These are phyloP conservation scores for Pseudogymnoascus verrucosus DNA, from an alignment of 2,329 filamentous ascomycete species.

Conservation along the genomic window DNA sequence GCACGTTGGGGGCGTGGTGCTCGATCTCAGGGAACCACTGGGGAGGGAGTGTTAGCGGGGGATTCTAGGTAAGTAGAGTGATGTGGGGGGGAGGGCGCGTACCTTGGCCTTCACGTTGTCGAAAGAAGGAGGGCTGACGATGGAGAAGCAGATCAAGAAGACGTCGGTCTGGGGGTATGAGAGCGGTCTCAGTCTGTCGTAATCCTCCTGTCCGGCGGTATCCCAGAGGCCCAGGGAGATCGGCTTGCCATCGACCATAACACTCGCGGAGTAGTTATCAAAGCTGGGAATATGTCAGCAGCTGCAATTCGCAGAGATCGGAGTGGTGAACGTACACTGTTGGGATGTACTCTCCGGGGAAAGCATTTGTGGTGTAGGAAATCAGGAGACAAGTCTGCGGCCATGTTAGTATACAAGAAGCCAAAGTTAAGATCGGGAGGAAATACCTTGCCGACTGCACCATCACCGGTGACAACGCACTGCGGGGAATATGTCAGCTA, in stretches of 20 bases:
- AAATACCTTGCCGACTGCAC: conserved; percentile 93
- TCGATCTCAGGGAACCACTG: conserved; percentile 98
- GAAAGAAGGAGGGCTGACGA: conserved; percentile 94
- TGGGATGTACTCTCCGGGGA: conserved; percentile 99
- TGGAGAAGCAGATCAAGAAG: conserved; percentile 96
- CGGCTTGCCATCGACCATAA: conserved; percentile 97
- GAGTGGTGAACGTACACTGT: conserved; percentile 62
- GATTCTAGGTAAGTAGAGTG: neutral
- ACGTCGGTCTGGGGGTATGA: conserved; percentile 98
- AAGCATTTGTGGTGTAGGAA: conserved; percentile 98
- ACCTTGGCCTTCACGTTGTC: conserved; percentile 99
- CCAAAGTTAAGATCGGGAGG: neutral
- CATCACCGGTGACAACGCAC: conserved; percentile 98
- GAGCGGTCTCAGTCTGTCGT: conserved; percentile 86
- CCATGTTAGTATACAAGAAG: conserved; percentile 25
- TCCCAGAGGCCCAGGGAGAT: conserved; percentile 97
- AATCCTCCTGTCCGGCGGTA: conserved; percentile 98
- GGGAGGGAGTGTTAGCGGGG: conserved; percentile 6
- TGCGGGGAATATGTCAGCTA: conserved; percentile 33
- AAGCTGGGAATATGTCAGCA: conserved; percentile 50
- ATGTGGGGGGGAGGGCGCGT: conserved; percentile 26
- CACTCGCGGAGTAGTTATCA: conserved; percentile 97
- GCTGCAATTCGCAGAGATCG: conserved; percentile 14
- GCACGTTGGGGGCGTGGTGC: conserved; percentile 89
- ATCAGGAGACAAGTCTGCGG: conserved; percentile 92